Evolutionary conservation across 805 yeast species (phyloP), one percentile per base, ranked within the genome.

Genomic region (Ogataea nonfermentans): DNA sequence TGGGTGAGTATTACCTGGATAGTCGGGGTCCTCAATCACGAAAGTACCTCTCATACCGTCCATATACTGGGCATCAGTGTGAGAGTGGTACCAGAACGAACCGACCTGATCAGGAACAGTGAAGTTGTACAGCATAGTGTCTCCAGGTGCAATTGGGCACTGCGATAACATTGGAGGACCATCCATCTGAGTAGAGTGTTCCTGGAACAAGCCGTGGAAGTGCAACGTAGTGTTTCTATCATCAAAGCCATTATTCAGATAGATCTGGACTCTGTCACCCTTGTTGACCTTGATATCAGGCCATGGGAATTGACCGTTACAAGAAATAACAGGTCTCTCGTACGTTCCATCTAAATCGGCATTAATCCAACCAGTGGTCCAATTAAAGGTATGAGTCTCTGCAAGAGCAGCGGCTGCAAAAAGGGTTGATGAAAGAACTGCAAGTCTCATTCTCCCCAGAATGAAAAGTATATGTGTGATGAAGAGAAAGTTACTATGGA

Each of bases 31-130:
- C 50, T 81, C 85, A 53, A 93, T 81, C 49, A 93, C 73, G 49
- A 91, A 76, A 14, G 77, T 68, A 56, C 83, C 93, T 67, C 89
- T 75, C 79, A 84, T 74, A 60, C 99, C 99, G 60, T 93, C 98
- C 63, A 93, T 90, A 56, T 89, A 89, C 65, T 90, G 95, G 52
- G 90, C 91, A 15, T 73, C 65, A 24, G 90, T 79, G 67, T 93
- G 99, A 22, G 98, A 87, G 65, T 93, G 99, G 72, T 91, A 93
- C 99, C 99, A 93, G 73, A 72, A 93, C 13, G 95, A 76, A 56
- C 99, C 99, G 42, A 72, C 78, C 66, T 93, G 96, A 51, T 71
- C 71, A 35, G 76, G 76, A 45, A 89, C 87, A 19, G 96, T 84
- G 65, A 93, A 93, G 70, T 91, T 89, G 72, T 93, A 93, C 47